Percentiles rank a stretch among this genome's conserved stretches.
phyloP scores from a whole-genome alignment of 129 eudicot genomes.

The Tagetes erecta region DNA sequence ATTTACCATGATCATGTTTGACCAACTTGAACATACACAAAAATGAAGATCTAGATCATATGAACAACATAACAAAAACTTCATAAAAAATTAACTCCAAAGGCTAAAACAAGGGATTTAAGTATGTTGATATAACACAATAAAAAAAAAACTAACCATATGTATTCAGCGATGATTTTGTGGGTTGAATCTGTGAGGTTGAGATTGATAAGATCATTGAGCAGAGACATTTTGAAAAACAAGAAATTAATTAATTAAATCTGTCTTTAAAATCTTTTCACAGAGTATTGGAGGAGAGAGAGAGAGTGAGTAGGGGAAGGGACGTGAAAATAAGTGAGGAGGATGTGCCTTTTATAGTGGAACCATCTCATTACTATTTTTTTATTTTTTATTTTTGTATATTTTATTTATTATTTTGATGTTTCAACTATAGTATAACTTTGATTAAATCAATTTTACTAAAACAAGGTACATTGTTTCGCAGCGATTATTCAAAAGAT shows the following conservation, averaged over 20 bases:
- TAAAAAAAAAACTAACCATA: slow-evolving; percentile 54
- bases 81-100: too few species aligned
- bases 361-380: neutral
- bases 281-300: slow-evolving; percentile 2
- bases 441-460: neutral
- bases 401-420: too few species aligned
- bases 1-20: slow-evolving; percentile 2
- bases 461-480: slow-evolving; percentile 6
- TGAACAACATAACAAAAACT: neutral
- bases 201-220: slow-evolving; percentile 69
- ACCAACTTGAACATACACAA: slow-evolving; percentile 8
- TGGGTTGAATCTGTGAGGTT: slow-evolving; percentile 54
- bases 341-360: slow-evolving; percentile 26
- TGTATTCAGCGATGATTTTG: slow-evolving; percentile 77
- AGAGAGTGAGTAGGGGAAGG: neutral
- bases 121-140: slow-evolving; percentile 14
- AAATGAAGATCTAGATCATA: slow-evolving; percentile 19
- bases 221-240: slow-evolving; percentile 44
- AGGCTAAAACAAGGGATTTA: slow-evolving; percentile 28
- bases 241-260: neutral
- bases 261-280: slow-evolving; percentile 12
- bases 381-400: too few species aligned
- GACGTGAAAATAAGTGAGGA: neutral
- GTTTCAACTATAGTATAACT: too few species aligned
- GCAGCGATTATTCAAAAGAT: slow-evolving; percentile 8